Conservation (phyloP, 257 asterid genomes). For the Leptodermis oblonga region DNA sequence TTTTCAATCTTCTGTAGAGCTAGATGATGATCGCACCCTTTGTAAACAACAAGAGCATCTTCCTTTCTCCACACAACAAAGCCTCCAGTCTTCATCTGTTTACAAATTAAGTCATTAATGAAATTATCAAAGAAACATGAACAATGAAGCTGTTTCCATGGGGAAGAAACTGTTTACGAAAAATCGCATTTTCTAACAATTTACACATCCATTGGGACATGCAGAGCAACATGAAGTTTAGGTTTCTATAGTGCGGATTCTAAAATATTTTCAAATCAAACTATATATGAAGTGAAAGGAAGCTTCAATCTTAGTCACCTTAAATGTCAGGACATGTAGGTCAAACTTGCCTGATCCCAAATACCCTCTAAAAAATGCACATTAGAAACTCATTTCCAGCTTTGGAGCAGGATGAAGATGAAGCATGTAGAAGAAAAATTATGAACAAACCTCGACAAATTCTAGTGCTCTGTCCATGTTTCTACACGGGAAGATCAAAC, state of each 20-base stretch:
- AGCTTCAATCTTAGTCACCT: no score
- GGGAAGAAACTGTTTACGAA: background rate
- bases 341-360: background rate
- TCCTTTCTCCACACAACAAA: slow-evolving; percentile 65
- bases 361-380: background rate
- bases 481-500: slow-evolving; percentile 70
- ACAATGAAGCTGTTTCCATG: background rate
- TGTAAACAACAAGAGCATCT: slow-evolving; percentile 72
- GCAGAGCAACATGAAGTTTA: background rate
- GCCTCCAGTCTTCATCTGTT: slow-evolving; percentile 85
- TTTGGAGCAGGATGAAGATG: no score
- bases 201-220: background rate
- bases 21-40: slow-evolving; percentile 47
- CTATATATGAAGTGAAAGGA: no score
- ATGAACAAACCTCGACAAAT: slow-evolving; percentile 57
- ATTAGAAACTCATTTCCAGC: background rate
- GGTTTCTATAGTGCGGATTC: slow-evolving; percentile 1
- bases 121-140: background rate
- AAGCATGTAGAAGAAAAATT: no score
- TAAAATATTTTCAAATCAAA: no score
- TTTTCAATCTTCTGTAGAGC: slow-evolving; percentile 16
- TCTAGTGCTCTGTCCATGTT: slow-evolving; percentile 85
- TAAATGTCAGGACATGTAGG: background rate
- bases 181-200: background rate
- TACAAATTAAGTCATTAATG: slow-evolving; percentile 8